Base-by-base conservation (phyloP, 495 filamentous ascomycete genomes). In the Aspergillus ostianus region DNA sequence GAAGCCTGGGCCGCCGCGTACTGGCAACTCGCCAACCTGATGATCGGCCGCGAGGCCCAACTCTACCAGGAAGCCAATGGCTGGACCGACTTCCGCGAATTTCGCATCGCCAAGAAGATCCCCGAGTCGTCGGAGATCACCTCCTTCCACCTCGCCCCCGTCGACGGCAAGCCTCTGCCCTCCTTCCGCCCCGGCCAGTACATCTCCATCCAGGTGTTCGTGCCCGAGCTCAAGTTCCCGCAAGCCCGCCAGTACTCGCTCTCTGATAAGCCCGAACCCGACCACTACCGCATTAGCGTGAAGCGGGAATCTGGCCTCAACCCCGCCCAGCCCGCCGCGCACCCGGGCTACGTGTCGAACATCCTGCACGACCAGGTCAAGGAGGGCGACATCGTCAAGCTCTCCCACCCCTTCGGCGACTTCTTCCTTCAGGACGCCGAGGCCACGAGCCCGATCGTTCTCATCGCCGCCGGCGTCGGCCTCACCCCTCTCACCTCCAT, bases 191-290 rank as follows among this genome's bases (percentile, higher is more conserved):
- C 88, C 0, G 88, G 89, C 54, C 88, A 91, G 67, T 92, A 89
- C 69, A 80, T 90, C 64, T 85, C 83, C 29, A 69, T 92, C 47
- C 80, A 81, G 56, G 66, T 85, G 10, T 71, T 77, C 59, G 80
- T 87, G 0, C 84, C 84, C 0, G 74, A 82, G 23, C 76, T 90
- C 36, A 75, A 81, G 17, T 74, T 85, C 65, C 64, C 73, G 45
- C 89, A 92, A 70, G 77, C 81, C n/a, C 75, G 89, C 49, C 88
- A 91, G 76, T 92, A 91, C 73, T 87, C 84, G 18, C 84, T 92
- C 52, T 85, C 81, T 69, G 87, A 90, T 51, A 74, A 77, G 48
- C 87, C 84, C 6, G 67, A 70, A 1, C 64, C 73, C 19, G 77
- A 82, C 27, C 84, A 85, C 68, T 89, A 88, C 75, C 85, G 88